These are phyloP conservation scores for Pleurotus tuber-regium DNA, from an alignment of 768 basidiomycete species.

Conservation along the genomic window DNA sequence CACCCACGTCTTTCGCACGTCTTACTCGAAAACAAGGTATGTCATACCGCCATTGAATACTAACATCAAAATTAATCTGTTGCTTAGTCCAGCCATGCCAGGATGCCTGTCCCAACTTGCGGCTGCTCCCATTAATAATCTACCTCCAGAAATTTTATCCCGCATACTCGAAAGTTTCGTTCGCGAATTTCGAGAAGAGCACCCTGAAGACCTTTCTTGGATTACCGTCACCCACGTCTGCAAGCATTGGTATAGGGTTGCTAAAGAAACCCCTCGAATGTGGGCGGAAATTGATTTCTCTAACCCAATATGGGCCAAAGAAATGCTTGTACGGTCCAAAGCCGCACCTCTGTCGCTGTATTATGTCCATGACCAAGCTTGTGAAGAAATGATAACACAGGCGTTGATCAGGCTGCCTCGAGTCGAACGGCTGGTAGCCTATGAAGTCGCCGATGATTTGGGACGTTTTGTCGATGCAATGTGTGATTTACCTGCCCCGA, in stretches of 20 bases:
- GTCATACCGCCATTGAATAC: too few species aligned
- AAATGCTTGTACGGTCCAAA: background rate
- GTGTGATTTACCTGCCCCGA: background rate
- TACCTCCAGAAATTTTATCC: too few species aligned
- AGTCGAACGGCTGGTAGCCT: background rate
- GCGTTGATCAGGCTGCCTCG: background rate
- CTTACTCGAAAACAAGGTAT: too few species aligned
- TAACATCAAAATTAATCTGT: too few species aligned
- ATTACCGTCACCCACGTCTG: background rate
- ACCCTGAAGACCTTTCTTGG: too few species aligned
- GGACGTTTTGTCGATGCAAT: background rate
- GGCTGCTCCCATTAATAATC: too few species aligned
- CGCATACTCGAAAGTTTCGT: too few species aligned
- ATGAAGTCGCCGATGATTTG: background rate
- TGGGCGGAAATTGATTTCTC: background rate
- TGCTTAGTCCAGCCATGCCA: too few species aligned
- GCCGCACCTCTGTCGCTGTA: background rate
- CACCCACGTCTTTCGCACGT: too few species aligned
- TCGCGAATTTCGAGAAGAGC: too few species aligned
- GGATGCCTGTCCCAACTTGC: too few species aligned
- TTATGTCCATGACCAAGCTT: background rate
- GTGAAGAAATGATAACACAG: background rate
- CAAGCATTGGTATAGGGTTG: background rate
- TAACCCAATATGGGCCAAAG: background rate
- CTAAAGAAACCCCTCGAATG: background rate